phyloP scores from a whole-genome alignment of 805 yeast species.

The Sungouiella thailandica region DNA sequence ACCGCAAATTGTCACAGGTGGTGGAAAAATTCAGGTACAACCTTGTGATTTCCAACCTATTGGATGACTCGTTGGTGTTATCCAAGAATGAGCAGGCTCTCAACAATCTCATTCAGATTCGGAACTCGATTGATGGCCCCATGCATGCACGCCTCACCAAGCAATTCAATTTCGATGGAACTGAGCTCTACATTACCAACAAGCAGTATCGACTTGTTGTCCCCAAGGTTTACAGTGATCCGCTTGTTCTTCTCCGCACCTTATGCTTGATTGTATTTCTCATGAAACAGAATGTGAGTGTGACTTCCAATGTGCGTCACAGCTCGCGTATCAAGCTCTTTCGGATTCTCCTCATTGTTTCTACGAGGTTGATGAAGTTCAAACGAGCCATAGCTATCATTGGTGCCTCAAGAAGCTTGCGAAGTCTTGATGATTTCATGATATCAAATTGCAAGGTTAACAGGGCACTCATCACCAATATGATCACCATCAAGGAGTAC shows the following conservation, averaged over 20 bases:
- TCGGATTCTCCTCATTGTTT: constrained; percentile 24
- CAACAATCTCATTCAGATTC: constrained; percentile 10
- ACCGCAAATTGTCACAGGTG: constrained; percentile 16
- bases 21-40: constrained; percentile 41
- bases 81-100: constrained; percentile 38
- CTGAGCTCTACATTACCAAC: constrained; percentile 11
- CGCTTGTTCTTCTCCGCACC: constrained; percentile 14
- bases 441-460: constrained; percentile 31
- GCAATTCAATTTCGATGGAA: constrained; percentile 19
- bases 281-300: constrained; percentile 17
- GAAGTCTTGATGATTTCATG: constrained; percentile 25
- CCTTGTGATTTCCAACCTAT: constrained; percentile 31
- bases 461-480: constrained; percentile 28
- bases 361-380: constrained; percentile 25
- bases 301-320: constrained; percentile 4
- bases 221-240: constrained; percentile 6
- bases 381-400: constrained; percentile 20
- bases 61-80: constrained; percentile 38
- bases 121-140: constrained; percentile 1
- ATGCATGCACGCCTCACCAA: constrained; percentile 2
- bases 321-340: constrained; percentile 21
- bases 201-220: constrained; percentile 14
- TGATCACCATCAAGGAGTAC: constrained; percentile 28
- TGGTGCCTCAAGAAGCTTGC: constrained; percentile 19
- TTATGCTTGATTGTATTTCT: constrained; percentile 24